Evolutionary conservation across 73 alveolate genomes (phyloP), one percentile per base, ranked within the genome.

Genomic region (Tetrahymena borealis): DNA sequence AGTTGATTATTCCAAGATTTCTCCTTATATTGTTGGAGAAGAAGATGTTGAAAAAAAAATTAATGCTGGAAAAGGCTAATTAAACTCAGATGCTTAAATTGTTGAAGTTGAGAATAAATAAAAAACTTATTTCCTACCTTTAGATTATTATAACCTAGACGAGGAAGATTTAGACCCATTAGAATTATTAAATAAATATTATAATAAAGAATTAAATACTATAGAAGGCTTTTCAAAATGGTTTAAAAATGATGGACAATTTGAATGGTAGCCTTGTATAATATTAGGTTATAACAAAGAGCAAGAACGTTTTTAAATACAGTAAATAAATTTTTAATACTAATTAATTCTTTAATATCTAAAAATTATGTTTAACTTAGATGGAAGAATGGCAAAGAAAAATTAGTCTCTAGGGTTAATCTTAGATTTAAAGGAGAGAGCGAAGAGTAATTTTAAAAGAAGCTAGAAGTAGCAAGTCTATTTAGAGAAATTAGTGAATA

Each of bases 121-220:
- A 18, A 60, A 60, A 60, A 60, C n/a, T n/a, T 60, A 60, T 15
- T 93, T 93, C 39, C 38, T 93, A 33, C 95, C 95, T 20, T 85
- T 93, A 93, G 95, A 93, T 90, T 93, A 79, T 20, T 93, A 93
- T 93, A 79, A 93, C 38, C 40, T 93, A 91, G 95, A 93, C 18
- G 95, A 93, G 10, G 95, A 93, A 60, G 31, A 41, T 20, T 91
- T 91, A 39, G 40, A 93, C 79, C 85, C 85, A 7, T 1, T 3
- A 2, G 93, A 93, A 0, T 42, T 93, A 79, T 20, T 93, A 4
- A 90, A 79, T 37, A 79, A 90, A 40, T 93, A 93, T 40, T 78
- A 38, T 20, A 91, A 93, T 32, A 32, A 78, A 0, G 92, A 93
- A n/a, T 60, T 9, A 60, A 60, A 60, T 35, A 20, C 85, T 60